A percentile compares a stretch with the other conserved stretches of the same genome.
Conservation (phyloP, 2,329 filamentous ascomycete genomes). For the Fusarium concolor region DNA sequence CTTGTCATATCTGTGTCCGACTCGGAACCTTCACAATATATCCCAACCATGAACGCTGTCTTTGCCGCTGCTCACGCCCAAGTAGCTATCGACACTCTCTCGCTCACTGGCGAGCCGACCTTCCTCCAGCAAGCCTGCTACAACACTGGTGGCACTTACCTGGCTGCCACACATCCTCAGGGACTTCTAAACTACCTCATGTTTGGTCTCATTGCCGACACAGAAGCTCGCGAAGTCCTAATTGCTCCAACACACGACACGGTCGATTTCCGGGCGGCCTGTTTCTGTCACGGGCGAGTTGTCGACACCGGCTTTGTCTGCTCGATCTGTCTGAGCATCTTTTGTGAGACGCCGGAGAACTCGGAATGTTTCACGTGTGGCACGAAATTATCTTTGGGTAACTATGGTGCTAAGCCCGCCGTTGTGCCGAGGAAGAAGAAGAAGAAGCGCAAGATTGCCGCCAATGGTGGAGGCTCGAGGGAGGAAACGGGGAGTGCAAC, state of each 20-base stretch:
- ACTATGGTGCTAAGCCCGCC: conserved; percentile 81
- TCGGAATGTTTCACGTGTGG: conserved; percentile 86
- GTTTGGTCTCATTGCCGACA: conserved; percentile 85
- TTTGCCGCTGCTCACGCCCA: conserved; percentile 91
- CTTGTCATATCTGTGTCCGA: conserved; percentile 91
- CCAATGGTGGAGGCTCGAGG: conserved; percentile 62
- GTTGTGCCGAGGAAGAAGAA: conserved; percentile 78
- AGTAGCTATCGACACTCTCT: conserved; percentile 92
- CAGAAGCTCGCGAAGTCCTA: conserved; percentile 68
- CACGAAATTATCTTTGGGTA: conserved; percentile 79
- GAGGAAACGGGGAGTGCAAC: conserved; percentile 70
- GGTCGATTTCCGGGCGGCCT: conserved; percentile 97
- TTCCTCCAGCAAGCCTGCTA: conserved; percentile 90
- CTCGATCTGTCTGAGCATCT: conserved; percentile 95
- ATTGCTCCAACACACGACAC: conserved; percentile 84
- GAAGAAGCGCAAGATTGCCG: conserved; percentile 75
- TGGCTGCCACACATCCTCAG: conserved; percentile 66
- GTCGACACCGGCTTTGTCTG: conserved; percentile 96
- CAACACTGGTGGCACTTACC: conserved; percentile 69
- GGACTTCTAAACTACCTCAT: conserved; percentile 93
- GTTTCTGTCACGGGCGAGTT: conserved; percentile 93
- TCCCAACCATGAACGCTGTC: conserved; percentile 97
- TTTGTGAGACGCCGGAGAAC: conserved; percentile 74
- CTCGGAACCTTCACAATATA: conserved; percentile 88
- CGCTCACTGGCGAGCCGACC: conserved; percentile 85